These are phyloP conservation scores for Brassica carinata DNA, from an alignment of 345 rosid genomes.

Conservation along the genomic window DNA sequence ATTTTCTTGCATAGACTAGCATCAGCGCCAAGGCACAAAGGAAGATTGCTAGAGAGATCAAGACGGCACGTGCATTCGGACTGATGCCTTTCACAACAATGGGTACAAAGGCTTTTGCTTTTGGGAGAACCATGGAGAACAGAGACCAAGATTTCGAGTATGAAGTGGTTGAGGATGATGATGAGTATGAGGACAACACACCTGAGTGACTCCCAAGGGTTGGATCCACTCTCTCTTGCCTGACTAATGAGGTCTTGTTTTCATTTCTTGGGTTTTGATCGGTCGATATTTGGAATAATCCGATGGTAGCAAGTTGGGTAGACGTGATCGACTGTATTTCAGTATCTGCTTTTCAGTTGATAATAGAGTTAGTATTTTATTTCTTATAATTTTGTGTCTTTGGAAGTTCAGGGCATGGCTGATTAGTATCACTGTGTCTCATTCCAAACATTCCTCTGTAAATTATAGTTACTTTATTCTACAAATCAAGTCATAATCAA, in stretches of 20 bases:
- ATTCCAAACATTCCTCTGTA: background rate
- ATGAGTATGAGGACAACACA: slow-evolving; percentile 24
- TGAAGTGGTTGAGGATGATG: slow-evolving; percentile 35
- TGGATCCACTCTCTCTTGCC: background rate
- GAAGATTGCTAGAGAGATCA: slow-evolving; percentile 92
- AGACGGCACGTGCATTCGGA: slow-evolving; percentile 91
- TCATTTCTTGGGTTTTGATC: slow-evolving; percentile 20
- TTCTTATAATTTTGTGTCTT: slow-evolving; percentile 3
- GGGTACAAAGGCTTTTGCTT: slow-evolving; percentile 79
- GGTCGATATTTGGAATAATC: slow-evolving; percentile 22
- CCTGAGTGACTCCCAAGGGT: background rate
- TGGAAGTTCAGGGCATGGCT: background rate
- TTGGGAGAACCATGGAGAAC: slow-evolving; percentile 70
- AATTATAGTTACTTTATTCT: slow-evolving; percentile 13
- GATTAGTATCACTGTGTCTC: background rate
- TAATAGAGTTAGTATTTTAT: slow-evolving; percentile 16
- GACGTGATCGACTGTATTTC: background rate
- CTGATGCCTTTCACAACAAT: slow-evolving; percentile 91
- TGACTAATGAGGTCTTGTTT: slow-evolving; percentile 21
- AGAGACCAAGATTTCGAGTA: slow-evolving; percentile 59
- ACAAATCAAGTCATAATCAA: slow-evolving; percentile 24
- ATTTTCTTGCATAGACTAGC: slow-evolving; percentile 54
- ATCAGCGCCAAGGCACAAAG: slow-evolving; percentile 95
- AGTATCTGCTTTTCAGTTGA: background rate
- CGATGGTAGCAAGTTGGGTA: slow-evolving; percentile 3